phyloP scores from a whole-genome alignment of 495 filamentous ascomycete species.

The Glarea lozoyensis region DNA sequence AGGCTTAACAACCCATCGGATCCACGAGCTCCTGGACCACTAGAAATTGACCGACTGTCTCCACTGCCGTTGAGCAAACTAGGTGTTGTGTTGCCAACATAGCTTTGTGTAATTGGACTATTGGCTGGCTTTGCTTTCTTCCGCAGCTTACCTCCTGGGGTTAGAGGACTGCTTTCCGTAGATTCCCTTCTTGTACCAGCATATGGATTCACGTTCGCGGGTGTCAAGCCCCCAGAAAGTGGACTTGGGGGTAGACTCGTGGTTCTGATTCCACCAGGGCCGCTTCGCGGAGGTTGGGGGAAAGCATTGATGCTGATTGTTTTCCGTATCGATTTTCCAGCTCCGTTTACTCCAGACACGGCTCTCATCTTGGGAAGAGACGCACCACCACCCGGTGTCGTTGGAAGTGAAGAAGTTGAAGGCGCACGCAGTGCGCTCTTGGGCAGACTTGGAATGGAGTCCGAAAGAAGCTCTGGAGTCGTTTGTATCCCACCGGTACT shows the following conservation, averaged over 20 bases:
- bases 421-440: constrained; percentile 53
- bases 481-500: constrained; percentile 41
- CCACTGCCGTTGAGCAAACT: constrained; percentile 73
- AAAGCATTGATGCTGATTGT: constrained; percentile 88
- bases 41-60: constrained; percentile 62
- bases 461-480: constrained; percentile 33
- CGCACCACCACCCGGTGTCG: constrained; percentile 21
- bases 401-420: constrained; percentile 39
- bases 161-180: constrained; percentile 12
- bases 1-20: constrained; percentile 63
- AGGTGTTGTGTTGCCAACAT: constrained; percentile 47
- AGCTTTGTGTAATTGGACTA: constrained; percentile 31
- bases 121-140: constrained; percentile 30
- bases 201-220: constrained; percentile 18
- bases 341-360: constrained; percentile 38
- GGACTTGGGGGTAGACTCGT: constrained; percentile 52
- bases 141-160: constrained; percentile 28
- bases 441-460: constrained; percentile 35
- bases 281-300: constrained; percentile 80
- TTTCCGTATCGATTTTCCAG: constrained; percentile 62
- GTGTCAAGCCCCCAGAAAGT: constrained; percentile 33
- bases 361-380: constrained; percentile 42
- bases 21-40: constrained; percentile 45
- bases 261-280: constrained; percentile 41
- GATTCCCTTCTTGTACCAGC: constrained; percentile 16